Base-by-base conservation (phyloP, 2,329 filamentous ascomycete genomes). In the Neocucurbitaria cava region DNA sequence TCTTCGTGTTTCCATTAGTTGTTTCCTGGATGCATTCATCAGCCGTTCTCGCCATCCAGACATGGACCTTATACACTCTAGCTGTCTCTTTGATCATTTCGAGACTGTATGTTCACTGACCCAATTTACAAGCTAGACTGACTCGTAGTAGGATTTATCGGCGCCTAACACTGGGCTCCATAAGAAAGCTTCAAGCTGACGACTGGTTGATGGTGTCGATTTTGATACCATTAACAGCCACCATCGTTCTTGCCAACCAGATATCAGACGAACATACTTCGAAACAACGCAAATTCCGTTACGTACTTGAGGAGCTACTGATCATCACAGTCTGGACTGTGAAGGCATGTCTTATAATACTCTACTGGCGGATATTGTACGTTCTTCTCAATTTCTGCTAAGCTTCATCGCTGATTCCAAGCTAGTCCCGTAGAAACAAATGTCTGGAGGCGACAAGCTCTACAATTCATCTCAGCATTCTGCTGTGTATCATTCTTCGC, bases 351-450 rank as follows among this genome's bases (percentile, higher is more conserved):
- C 54, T 72, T 4, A 30, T 72, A 21, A 52, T 72, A 3, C 42
- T 72, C 9, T 70, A 70, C 44, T 62, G 59, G 51, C 61, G 69
- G 10, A 71, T 72, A 18, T 69, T 69, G 69, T 72, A 24, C 7
- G 33, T 24, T 8, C 10, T 17, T 30, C 13, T 35, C 17, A 1
- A 5, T 18, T 9, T 11, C 31, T 8, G 26, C 13, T 7, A 15
- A 17, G 6, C 3, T 3, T 49, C 9, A 41, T 56, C 59, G 17
- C 24, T 43, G 31, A 64, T 35, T 3, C 9, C 11, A 15, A 8
- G 20, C 30, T 31, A 68, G 62, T 28, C 58, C 64, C 13, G 44
- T 54, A 10, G 46, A 55, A 13, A 57, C 49, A 15, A 62, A 46
- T 31, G 31, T 21, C 7, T 49, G 24, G 38, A 54, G 64, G 44